phyloP scores from a whole-genome alignment of 75 land plant genomes.

The Gnetum montanum region DNA sequence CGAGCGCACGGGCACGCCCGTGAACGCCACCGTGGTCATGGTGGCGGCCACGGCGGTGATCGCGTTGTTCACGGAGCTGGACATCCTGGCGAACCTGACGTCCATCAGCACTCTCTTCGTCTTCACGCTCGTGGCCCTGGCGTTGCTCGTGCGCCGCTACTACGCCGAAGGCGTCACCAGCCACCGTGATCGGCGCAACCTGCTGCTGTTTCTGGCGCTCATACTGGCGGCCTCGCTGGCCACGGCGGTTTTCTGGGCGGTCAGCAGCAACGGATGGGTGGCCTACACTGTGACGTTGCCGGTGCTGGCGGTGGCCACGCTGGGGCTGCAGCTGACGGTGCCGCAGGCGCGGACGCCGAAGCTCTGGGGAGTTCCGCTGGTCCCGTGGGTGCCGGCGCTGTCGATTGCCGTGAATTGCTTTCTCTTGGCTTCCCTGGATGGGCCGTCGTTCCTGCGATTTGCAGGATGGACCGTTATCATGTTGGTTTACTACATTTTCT shows the following conservation, averaged over 20 bases:
- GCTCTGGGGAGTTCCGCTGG: conserved; percentile 81
- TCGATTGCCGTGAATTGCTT: conserved; percentile 71
- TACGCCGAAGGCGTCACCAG: conserved; percentile 50
- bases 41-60: conserved; percentile 41
- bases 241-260: conserved; percentile 60
- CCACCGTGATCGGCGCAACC: conserved; percentile 8
- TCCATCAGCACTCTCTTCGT: conserved; percentile 77
- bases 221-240: conserved; percentile 47
- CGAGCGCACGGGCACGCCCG: conserved; percentile 53
- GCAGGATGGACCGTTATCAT: conserved; percentile 49
- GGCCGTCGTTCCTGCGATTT: conserved; percentile 56
- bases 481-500: conserved; percentile 63
- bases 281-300: conserved; percentile 37
- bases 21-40: conserved; percentile 60
- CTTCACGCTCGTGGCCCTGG: conserved; percentile 72
- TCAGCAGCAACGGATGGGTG: conserved; percentile 43
- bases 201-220: conserved; percentile 27
- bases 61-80: conserved; percentile 65
- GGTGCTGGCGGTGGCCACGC: conserved; percentile 56
- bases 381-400: conserved; percentile 79
- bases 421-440: conserved; percentile 67
- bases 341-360: conserved; percentile 47
- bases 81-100: conserved; percentile 54
- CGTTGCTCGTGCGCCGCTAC: conserved; percentile 65
- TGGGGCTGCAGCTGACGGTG: conserved; percentile 26